These are phyloP conservation scores for Huntiella abstrusa DNA, from an alignment of 2,329 filamentous ascomycete genomes.

Conservation along the genomic window DNA sequence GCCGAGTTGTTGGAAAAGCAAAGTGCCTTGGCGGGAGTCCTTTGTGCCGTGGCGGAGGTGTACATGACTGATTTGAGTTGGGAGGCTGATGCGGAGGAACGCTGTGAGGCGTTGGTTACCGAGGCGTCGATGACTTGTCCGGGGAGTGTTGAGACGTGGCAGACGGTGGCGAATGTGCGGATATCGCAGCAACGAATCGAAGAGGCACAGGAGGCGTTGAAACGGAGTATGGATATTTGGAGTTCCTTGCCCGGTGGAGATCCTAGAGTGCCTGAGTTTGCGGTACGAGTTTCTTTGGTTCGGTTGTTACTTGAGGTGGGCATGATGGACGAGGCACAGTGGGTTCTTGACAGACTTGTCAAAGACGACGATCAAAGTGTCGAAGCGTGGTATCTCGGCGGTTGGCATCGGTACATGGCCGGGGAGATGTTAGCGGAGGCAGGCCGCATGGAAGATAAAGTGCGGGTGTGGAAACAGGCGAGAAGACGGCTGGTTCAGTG, in stretches of 20 bases:
- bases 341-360: conserved; percentile 67
- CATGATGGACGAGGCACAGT: conserved; percentile 67
- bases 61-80: conserved; percentile 97
- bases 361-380: conserved; percentile 85
- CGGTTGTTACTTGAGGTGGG: conserved; percentile 78
- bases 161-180: conserved; percentile 82
- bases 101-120: conserved; percentile 75
- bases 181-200: conserved; percentile 68
- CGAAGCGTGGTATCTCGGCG: conserved; percentile 91
- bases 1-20: conserved; percentile 45
- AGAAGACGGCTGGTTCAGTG: conserved; percentile 70
- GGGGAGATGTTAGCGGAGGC: conserved; percentile 30
- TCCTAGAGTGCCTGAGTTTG: conserved; percentile 62
- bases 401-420: conserved; percentile 73
- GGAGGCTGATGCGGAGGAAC: conserved; percentile 76
- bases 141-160: conserved; percentile 69
- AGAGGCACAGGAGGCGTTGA: conserved; percentile 64
- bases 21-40: conserved; percentile 67
- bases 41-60: conserved; percentile 87
- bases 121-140: conserved; percentile 78
- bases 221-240: conserved; percentile 68
- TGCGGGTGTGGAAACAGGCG: conserved; percentile 47
- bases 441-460: conserved; percentile 15
- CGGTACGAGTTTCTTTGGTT: conserved; percentile 65
- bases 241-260: conserved; percentile 55